A percentile compares a stretch with the other conserved stretches of the same genome.
Evolutionary conservation across 148 eudicot genomes (phyloP).

Genomic region (Camellia japonica): DNA sequence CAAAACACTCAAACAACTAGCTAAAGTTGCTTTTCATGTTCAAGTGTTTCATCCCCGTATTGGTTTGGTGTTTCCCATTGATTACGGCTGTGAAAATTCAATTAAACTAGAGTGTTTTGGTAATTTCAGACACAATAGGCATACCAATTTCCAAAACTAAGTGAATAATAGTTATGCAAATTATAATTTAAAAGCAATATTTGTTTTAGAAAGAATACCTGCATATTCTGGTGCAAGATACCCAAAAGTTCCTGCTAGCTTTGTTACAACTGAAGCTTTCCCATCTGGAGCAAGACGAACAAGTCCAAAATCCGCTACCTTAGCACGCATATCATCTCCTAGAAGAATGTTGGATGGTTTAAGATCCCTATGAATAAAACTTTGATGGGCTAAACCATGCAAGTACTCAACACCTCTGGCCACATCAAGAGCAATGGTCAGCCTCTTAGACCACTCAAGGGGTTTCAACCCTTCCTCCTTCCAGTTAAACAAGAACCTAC

Average conservation of each 20-base stretch:
- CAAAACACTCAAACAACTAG: not conserved
- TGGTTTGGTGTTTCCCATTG: not conserved
- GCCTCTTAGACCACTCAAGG: constrained; percentile 36
- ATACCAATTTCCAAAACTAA: not conserved
- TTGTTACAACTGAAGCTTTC: constrained; percentile 35
- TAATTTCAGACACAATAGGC: not conserved
- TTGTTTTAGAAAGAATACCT: constrained; percentile 23
- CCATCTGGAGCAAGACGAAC: constrained; percentile 52
- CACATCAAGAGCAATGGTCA: constrained; percentile 41
- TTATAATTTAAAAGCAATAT: not conserved
- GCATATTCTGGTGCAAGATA: constrained; percentile 52
- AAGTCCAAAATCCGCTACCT: constrained; percentile 46
- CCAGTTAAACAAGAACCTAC: constrained; percentile 50
- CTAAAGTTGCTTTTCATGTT: not conserved
- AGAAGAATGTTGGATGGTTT: constrained; percentile 48
- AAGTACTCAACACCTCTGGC: constrained; percentile 46
- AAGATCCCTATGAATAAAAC: constrained; percentile 47
- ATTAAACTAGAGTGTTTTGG: not conserved
- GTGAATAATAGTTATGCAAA: not conserved
- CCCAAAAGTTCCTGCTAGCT: constrained; percentile 45
- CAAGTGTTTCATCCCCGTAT: no score
- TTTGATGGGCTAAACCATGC: constrained; percentile 44
- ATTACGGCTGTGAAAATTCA: not conserved
- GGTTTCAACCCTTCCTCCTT: constrained; percentile 42
- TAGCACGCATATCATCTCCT: constrained; percentile 45